A percentile compares a stretch with the other conserved stretches of the same genome.
Conservation (phyloP, 2,329 filamentous ascomycete species). For the Diaporthe ampelina region DNA sequence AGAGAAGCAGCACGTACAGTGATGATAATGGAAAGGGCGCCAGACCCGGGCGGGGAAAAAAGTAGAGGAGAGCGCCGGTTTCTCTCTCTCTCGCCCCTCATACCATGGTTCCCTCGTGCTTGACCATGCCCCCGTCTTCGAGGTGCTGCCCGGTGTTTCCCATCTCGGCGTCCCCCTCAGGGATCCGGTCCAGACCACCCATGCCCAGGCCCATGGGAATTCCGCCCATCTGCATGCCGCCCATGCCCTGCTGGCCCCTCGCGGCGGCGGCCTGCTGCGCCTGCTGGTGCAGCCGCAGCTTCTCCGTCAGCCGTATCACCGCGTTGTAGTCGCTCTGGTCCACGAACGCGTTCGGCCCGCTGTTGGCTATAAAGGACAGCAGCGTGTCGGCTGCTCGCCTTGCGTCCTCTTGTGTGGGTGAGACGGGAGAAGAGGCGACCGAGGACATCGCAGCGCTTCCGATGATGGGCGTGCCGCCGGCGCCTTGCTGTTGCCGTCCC, state of each 20-base stretch:
- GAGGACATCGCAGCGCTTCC: conserved; percentile 50
- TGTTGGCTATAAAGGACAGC: conserved; percentile 83
- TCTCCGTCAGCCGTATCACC: conserved; percentile 87
- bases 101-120: conserved; percentile 54
- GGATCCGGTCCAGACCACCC: conserved; percentile 68
- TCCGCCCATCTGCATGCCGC: conserved; percentile 43
- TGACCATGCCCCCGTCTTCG: conserved; percentile 46
- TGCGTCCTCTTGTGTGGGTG: conserved; percentile 88
- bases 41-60: not conserved
- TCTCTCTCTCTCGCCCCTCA: conserved; percentile 36
- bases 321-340: conserved; percentile 84
- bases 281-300: conserved; percentile 78
- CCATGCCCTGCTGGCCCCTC: conserved; percentile 35
- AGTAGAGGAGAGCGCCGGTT: not conserved
- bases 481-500: conserved; percentile 50
- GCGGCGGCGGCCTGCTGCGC: conserved; percentile 47
- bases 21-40: conserved; percentile 13
- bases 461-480: conserved; percentile 46
- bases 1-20: conserved; percentile 18
- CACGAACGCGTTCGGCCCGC: conserved; percentile 74
- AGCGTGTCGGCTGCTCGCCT: conserved; percentile 85
- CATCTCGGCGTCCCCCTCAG: conserved; percentile 70
- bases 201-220: conserved; percentile 49
- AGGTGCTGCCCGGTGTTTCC: conserved; percentile 51
- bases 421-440: conserved; percentile 71